Evolutionary conservation across 208 protist genomes (phyloP), one percentile per base, ranked within the genome.

Genomic region (Leishmania major): DNA sequence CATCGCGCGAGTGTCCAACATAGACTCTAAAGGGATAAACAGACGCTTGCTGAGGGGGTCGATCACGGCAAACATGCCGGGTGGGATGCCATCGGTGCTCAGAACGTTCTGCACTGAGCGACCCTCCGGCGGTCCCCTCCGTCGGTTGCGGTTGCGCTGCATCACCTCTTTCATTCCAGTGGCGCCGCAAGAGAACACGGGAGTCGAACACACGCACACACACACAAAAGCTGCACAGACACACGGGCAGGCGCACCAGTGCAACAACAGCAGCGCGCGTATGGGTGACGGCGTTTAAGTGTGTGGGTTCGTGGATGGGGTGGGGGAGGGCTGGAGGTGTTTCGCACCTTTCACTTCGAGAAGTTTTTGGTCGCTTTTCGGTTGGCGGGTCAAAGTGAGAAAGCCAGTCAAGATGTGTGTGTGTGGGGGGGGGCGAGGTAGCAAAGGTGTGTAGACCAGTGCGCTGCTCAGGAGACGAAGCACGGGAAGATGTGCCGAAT

Each of bases 1-100:
- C 84, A 96, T 89, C 15, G 94, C 94, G 40, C 88, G 88, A 8
- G 94, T 97, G 70, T 95, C 88, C 28, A 86, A 55, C 89, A 97
- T 94, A 13, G 79, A 72, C 70, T 88, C 82, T 7, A 89, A 40
- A 11, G 94, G 94, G 25, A 96, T 85, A 79, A 95, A 93, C 3
- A 96, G 89, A 22, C 87, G 91, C 79, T 91, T 88, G 78, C 92
- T 97, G 53, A 89, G 87, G 17, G 92, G 90, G 83, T 97, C 94
- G 79, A 97, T 95, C 45, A 97, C 93, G 17, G 91, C 78, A 77
- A 96, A 95, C 17, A 88, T 94, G 69, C 90, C 90, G 0, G 74
- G 69, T 4, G 94, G 92, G 31, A 85, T 87, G 59, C 85, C 84
- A 19, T 84, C 85, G 15, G 87, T 88, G 72, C 87, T 93, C 25